Percentiles rank a stretch among this genome's conserved stretches.
Evolutionary conservation across 192 early-diverging fungal genomes (phyloP).

Genomic region (Coemansia sp.): DNA sequence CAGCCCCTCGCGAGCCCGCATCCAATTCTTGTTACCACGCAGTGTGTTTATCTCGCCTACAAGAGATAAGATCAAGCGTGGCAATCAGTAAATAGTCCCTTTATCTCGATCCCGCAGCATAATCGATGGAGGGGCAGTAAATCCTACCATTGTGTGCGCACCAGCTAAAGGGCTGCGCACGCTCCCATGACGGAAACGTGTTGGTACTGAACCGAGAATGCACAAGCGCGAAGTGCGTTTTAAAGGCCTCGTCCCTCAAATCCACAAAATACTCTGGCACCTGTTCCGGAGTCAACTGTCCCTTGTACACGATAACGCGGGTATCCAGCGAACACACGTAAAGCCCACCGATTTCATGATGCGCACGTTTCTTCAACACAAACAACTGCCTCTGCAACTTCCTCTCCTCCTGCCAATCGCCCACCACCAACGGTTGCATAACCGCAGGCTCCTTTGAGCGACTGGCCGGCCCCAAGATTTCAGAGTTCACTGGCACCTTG

Average conservation of each 20-base stretch:
- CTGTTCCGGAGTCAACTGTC: slow-evolving; percentile 91
- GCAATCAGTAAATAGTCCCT: not conserved
- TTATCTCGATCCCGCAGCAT: not conserved
- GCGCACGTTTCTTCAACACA: slow-evolving; percentile 86
- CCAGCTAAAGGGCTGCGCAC: slow-evolving; percentile 98
- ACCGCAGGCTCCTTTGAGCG: slow-evolving; percentile 90
- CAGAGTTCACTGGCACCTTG: slow-evolving; percentile 77
- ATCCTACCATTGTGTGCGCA: slow-evolving; percentile 93
- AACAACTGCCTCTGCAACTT: slow-evolving; percentile 87
- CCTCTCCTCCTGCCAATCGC: slow-evolving; percentile 34
- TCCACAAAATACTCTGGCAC: slow-evolving; percentile 94
- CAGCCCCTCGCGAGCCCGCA: slow-evolving; percentile 96
- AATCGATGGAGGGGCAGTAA: not conserved
- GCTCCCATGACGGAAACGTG: slow-evolving; percentile 99
- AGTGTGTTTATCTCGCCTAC: slow-evolving; percentile 96
- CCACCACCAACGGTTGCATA: slow-evolving; percentile 87
- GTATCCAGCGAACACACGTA: slow-evolving; percentile 96
- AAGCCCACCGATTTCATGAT: slow-evolving; percentile 86
- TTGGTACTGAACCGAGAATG: slow-evolving; percentile 99
- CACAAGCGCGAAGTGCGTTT: slow-evolving; percentile 93
- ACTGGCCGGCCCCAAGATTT: slow-evolving; percentile 88
- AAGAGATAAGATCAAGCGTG: not conserved
- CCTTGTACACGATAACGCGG: slow-evolving; percentile 97
- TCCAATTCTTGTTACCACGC: slow-evolving; percentile 99
- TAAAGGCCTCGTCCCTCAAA: slow-evolving; percentile 78